Evolutionary conservation across 805 yeast species (phyloP), one percentile per base, ranked within the genome.

Genomic region (Monosporozyma solicola): DNA sequence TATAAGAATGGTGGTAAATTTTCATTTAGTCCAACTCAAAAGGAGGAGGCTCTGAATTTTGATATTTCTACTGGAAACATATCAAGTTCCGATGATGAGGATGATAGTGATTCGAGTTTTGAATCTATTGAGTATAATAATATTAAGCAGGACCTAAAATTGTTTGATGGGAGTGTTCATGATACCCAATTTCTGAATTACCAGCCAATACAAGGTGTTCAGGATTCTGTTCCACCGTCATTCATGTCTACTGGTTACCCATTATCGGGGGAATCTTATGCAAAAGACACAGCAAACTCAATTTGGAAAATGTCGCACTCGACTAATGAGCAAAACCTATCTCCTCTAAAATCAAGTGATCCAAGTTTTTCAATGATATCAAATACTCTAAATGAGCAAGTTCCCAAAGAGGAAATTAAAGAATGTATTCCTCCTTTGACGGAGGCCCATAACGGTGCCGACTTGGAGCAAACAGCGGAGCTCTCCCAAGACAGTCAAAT

Each of bases 1-100:
- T 92, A 92, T 61, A 84, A 84, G 11, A 77, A 78, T 57, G 99
- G 99, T 5, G 99, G 99, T 1, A 86, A 91, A 62, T 92, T 87
- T 64, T 90, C 83, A 1, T 56, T 67, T 20, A 59, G 63, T 45
- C 67, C 68, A 4, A 53, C 56, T 13, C 62, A 60, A 39, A 62
- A 57, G 20, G 70, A 67, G 20, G 71, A 66, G 50, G 61, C 69
- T 0, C 47, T 67, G 15, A 65, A 61, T 33, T 67, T 68, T 53
- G 69, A 65, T 48, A 59, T 66, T 8, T 64, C 69, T 0, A 63
- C 60, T 2, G 65, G 60, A 9, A 63, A 61, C 32, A 52, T 67
- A 5, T 64, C 70, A 2, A 64, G 68, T 50, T 67, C 70, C 9
- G 70, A 65, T 16, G 67, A 61, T 2, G 65, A 61, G 15, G 65